Evolutionary conservation across 148 eudicot species (phyloP), one percentile per base, ranked within the genome.

Genomic region (Talinum fruticosum): DNA sequence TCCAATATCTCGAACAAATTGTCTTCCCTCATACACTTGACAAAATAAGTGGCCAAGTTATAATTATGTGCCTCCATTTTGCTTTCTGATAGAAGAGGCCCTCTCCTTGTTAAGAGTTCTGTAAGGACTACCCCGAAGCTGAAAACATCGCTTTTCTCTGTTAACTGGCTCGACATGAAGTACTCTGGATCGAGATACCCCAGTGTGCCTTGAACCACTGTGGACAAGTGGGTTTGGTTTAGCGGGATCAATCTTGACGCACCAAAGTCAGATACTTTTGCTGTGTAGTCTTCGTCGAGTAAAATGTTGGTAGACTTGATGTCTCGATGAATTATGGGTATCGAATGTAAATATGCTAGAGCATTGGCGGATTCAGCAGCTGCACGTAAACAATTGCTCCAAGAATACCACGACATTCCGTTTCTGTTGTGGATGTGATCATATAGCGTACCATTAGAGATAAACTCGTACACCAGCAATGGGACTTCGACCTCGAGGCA

Each of bases 161-260:
- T 41, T 26, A 75, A 29, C 21, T 75, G 83, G 67, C 86, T 74
- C 1, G 83, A 44, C 13, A 74, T 62, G 18, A 84, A 77, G 41
- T 80, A 84, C 32, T 84, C 81, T 0, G 86, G 83, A 66, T 84
- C 86, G 29, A 84, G 76, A 38, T 80, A 84, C 0, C 83, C 86
- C 28, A 80, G 8, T 54, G 78, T 75, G 5, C 78, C 69, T 64
- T 75, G 78, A 18, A 64, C 78, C 24, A 64, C 28, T 0, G 78
- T 75, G 8, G 69, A 62, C 29, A 62, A 16, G 41, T 75, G 78
- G 10, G 78, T 59, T 6, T 62, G 18, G 26, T 75, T 38, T 4
- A 75, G 8, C 1, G 70, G 78, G 24, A 75, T 75, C 69, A 41
- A 19, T 12, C 70, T 62, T 21, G 78, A 75, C 2, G 70, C 78